Evolutionary conservation across 225 moss, liverwort and hornwort genomes (phyloP), one percentile per base, ranked within the genome.

Genomic region (Ulota crispa): DNA sequence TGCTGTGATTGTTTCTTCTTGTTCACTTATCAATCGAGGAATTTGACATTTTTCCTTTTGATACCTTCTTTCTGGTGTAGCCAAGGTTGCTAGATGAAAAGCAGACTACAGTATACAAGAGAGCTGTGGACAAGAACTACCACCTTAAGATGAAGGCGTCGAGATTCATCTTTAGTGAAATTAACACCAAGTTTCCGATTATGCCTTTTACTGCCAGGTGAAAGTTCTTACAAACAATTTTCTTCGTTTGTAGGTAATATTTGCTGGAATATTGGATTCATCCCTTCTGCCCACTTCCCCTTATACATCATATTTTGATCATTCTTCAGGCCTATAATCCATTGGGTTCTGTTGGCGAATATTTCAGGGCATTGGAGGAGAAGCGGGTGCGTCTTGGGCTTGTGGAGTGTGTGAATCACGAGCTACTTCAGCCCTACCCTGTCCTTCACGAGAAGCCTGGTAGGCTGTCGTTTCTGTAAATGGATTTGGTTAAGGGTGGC

Each of bases 371-470:
- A 50, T 77, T 98, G 9, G 97, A 98, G 84, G 97, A 98, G 78
- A 98, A 98, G 87, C 94, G 97, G 59, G 97, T 94, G 52, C 95
- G 97, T 27, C 94, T 98, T 86, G 97, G 97, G 62, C 92, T 98
- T 63, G 97, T 98, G 62, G 95, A 98, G 85, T 98, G 97, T 84
- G 97, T 98, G 60, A 98, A 98, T 79, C 97, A 98, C 70, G 97
- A 98, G 77, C 85, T 98, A 55, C 88, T 98, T 70, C 93, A 94
- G 81, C 95, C 97, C 19, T 98, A 98, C 68, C 97, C 97, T 79
- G 97, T 98, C 26, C 94, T 98, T 8, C 97, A 98, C 56, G 97
- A 98, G 80, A 98, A 94, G 85, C 97, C 97, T 88, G 97, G 97
- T 95, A 81, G 80, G 66, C 81, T 77, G 36, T 52, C 21, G 28